These are phyloP conservation scores for Phytophthora pseudosyringae DNA, from an alignment of 352 stramenopile genomes.

Conservation along the genomic window DNA sequence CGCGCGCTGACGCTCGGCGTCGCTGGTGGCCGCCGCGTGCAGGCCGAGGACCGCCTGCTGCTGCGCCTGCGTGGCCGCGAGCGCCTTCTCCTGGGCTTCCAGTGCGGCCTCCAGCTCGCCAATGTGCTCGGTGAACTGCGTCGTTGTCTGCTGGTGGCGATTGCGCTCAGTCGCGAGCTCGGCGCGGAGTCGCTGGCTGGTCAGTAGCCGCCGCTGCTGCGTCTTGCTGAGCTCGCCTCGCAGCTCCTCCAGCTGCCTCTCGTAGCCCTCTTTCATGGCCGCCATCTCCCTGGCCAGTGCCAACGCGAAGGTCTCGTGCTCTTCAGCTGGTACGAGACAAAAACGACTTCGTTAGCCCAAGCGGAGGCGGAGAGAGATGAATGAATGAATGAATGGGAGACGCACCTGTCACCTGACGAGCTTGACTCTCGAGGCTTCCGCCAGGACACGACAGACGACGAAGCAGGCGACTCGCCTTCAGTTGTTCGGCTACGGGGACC, in stretches of 20 bases:
- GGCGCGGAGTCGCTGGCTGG: slow-evolving; percentile 47
- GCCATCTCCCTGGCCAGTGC: slow-evolving; percentile 74
- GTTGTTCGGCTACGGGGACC: slow-evolving; percentile 57
- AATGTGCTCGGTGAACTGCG: slow-evolving; percentile 53
- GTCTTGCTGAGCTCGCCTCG: slow-evolving; percentile 52
- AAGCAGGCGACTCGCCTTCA: slow-evolving; percentile 43
- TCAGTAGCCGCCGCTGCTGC: slow-evolving; percentile 53
- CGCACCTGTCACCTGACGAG: slow-evolving; percentile 32
- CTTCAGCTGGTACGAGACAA: slow-evolving; percentile 48
- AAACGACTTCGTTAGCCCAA: not conserved
- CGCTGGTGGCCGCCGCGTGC: slow-evolving; percentile 26
- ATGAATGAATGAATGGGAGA: not conserved
- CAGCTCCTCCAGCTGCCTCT: slow-evolving; percentile 72
- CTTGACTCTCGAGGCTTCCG: slow-evolving; percentile 30
- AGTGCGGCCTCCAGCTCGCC: slow-evolving; percentile 47
- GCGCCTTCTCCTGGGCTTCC: slow-evolving; percentile 34
- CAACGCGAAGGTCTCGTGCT: slow-evolving; percentile 78
- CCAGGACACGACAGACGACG: slow-evolving; percentile 23
- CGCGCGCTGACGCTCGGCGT: slow-evolving; percentile 28
- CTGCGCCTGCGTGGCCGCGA: slow-evolving; percentile 29
- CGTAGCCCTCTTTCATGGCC: slow-evolving; percentile 71
- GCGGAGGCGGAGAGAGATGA: not conserved
- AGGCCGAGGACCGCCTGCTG: slow-evolving; percentile 54
- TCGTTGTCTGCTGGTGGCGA: slow-evolving; percentile 46
- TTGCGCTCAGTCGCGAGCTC: slow-evolving; percentile 62